Conservation (phyloP, 768 basidiomycete genomes). For the Trametes cingulata region DNA sequence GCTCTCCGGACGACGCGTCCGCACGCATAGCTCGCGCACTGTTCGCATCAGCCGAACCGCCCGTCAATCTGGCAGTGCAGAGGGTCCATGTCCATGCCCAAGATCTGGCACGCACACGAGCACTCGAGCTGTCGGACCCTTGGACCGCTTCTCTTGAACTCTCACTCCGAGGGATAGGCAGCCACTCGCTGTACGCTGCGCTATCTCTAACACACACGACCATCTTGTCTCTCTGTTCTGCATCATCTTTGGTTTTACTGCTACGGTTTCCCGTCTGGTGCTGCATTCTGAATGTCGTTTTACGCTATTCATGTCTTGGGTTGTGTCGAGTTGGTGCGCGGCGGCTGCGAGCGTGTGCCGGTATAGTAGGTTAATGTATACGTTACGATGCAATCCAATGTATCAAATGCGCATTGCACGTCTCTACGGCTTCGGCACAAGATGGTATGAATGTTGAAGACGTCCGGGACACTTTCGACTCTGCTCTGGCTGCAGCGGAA, state of each 20-base stretch:
- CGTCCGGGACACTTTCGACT: not conserved
- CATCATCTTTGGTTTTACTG: not conserved
- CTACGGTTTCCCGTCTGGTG: not conserved
- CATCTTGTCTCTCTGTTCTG: not conserved
- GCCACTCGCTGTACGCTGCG: not conserved
- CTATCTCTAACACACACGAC: not conserved
- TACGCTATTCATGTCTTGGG: not conserved
- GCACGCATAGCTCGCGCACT: no score
- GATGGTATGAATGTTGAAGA: no score
- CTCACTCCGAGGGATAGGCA: no score
- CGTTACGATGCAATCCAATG: not conserved
- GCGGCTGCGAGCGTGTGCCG: not conserved
- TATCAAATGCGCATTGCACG: not conserved
- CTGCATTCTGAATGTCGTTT: not conserved
- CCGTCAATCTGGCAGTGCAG: no score
- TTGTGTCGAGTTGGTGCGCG: not conserved
- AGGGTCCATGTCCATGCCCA: no score
- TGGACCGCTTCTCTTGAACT: no score
- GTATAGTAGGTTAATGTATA: not conserved
- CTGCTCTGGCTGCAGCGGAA: not conserved
- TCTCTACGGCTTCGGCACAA: not conserved
- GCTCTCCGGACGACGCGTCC: no score
- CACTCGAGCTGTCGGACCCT: no score
- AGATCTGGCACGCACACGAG: no score
- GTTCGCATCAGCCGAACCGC: no score